Evolutionary conservation across 352 stramenopile genomes (phyloP), one percentile per base, ranked within the genome.

Genomic region (Elongisporangium undulatum): DNA sequence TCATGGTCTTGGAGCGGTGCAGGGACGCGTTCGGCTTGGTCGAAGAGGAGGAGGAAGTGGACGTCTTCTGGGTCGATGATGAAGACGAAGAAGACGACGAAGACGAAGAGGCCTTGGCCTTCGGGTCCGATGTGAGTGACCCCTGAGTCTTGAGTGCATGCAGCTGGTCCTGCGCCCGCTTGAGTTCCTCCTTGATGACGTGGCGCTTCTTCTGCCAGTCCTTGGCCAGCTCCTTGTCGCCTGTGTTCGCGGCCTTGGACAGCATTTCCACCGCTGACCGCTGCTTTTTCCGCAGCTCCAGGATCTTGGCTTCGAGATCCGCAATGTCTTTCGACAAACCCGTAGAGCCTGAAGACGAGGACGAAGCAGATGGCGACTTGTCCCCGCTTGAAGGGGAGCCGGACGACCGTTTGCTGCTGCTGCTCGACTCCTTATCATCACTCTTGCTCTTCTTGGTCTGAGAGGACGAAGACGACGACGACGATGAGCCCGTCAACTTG

Each of bases 271-370:
- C 85, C 9, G 87, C 75, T 3, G 78, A 76, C 1, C 85, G 73
- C 64, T 94, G 82, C 59, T 89, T 87, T 71, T 92, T 92, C 21
- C 82, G 78, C 29, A 94, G 55, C 15, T 92, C 84, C 56, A 82
- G 69, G 51, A 94, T 94, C 48, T 79, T 86, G 2, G 80, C 66
- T 61, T 94, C 85, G 15, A 94, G 58, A 8, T 70, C 75, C 10
- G 72, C 66, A 29, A 78, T 82, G 38, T 92, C 81, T 4, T 79
- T 76, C 51, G 75, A 68, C 17, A 74, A 59, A 23, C 80, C 68
- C 56, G 58, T 67, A 7, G 54, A 41, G 5, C 58, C 51, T 15
- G 29, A 41, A 13, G 29, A 41, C 5, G 29, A 41, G 4, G 29
- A 41, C 29, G 29, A 34, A 34, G 26, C 4, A 34, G 26, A 34